Evolutionary conservation across 306 rosid genomes (phyloP).

Genomic region (Prunus campanulata): DNA sequence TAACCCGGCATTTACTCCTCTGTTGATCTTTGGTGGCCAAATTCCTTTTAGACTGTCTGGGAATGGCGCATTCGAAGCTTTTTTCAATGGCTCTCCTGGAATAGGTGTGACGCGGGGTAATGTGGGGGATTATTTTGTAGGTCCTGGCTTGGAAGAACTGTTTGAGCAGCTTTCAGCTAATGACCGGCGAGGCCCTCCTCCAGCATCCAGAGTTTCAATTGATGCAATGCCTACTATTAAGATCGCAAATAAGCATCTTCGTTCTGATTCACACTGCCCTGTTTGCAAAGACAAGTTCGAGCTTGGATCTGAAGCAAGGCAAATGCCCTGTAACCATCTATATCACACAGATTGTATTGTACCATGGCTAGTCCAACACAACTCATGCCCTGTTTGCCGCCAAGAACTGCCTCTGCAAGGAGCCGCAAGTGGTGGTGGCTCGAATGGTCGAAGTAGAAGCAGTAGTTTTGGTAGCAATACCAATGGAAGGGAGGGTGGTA

Average conservation of each 20-base stretch:
- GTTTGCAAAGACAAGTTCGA: conserved; percentile 67
- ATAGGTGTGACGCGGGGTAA: conserved; percentile 54
- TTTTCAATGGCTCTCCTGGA: conserved; percentile 64
- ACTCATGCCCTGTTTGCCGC: conserved; percentile 80
- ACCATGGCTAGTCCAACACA: conserved; percentile 76
- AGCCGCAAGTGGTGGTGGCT: conserved; percentile 22
- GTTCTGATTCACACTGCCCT: conserved; percentile 65
- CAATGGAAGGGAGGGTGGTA: conserved; percentile 39
- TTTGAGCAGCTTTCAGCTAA: conserved; percentile 69
- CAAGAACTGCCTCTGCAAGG: conserved; percentile 61
- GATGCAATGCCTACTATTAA: conserved; percentile 68
- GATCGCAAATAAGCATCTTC: conserved; percentile 58
- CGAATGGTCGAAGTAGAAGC: conserved; percentile 39
- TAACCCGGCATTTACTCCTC: conserved; percentile 40
- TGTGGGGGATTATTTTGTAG: conserved; percentile 67
- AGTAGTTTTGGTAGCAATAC: conserved; percentile 19
- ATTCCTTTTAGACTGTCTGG: conserved; percentile 58
- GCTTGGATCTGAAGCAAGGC: conserved; percentile 65
- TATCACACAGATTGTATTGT: conserved; percentile 69
- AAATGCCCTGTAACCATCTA: conserved; percentile 71
- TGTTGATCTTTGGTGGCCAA: conserved; percentile 67
- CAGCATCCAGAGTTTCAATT: conserved; percentile 56
- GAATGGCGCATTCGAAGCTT: conserved; percentile 58
- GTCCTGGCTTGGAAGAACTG: conserved; percentile 79
- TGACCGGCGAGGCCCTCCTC: conserved; percentile 68